Base-by-base conservation (phyloP, 2,329 filamentous ascomycete genomes). In the Teratosphaeria destructans region DNA sequence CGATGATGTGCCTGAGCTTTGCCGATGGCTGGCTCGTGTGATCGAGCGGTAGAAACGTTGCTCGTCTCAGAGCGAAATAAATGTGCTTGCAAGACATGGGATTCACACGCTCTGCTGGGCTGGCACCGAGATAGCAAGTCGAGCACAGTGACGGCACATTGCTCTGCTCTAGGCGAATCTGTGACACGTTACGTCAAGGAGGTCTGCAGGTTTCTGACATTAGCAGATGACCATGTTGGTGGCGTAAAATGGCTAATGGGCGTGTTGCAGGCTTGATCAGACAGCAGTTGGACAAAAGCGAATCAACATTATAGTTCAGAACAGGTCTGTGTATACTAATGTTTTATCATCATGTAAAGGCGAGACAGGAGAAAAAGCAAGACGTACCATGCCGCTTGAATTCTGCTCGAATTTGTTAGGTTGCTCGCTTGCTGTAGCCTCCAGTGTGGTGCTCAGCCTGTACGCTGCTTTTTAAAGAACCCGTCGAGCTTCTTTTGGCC, bases 401-500 rank as follows among this genome's bases (percentile, higher is more conserved):
- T 5, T 27, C 14, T 34, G 39, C 4, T 32, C 29, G 29, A 32
- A 57, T 2, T 12, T 57, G 19, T 32, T 7, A 29, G 34, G 7
- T 12, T n/a, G 32, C 19, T 16, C 29, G n/a, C 7, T 16, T 27
- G 14, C 16, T 43, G 49, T 16, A 39, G 32, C 16, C 6, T 19
- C 11, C 11, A 12, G 37, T 29, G 29, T 11, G 6, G 26, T 47
- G 6, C 7, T 70, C 67, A 70, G 55, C 54, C 56, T 26, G 56
- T 65, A 52, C 66, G 62, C 56, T 67, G 66, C 35, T 65, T 64
- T 68, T 85, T 85, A 73, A 96, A 92, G 76, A 94, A 96, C 0
- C 82, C 81, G 54, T 89, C 84, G 66, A 96, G 82, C 19, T 82
- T 90, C 68, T 82, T 85, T 72, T 96, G 92, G 54, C 80, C 85